phyloP scores from a whole-genome alignment of 768 basidiomycete genomes.

The Mycena kentingensis region DNA sequence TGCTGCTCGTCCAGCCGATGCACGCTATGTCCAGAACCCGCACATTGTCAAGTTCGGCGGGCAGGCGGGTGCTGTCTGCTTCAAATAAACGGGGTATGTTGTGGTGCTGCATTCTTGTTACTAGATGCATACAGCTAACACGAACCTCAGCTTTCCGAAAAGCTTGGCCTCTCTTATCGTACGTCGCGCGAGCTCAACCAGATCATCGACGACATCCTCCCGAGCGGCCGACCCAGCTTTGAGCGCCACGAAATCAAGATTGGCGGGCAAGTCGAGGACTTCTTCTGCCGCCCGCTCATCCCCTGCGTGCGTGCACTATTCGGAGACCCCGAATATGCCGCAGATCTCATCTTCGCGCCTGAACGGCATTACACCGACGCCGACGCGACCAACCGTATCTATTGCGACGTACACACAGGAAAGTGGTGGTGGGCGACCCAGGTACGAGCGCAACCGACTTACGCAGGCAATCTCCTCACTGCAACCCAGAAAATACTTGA shows the following conservation, averaged over 20 bases:
- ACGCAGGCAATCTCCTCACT: neutral
- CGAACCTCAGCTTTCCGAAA: constrained; percentile 30
- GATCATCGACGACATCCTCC: constrained; percentile 35
- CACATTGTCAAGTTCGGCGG: neutral
- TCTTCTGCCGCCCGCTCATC: constrained; percentile 33
- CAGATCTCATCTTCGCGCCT: constrained; percentile 29
- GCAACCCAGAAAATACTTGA: constrained; percentile 27
- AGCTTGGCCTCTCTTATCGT: constrained; percentile 35
- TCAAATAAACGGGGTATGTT: constrained; percentile 40
- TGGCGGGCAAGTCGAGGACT: constrained; percentile 27
- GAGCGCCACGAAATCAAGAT: constrained; percentile 26
- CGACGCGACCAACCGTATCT: constrained; percentile 22
- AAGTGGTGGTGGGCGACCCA: constrained; percentile 57
- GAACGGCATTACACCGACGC: constrained; percentile 36
- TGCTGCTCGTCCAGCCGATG: neutral
- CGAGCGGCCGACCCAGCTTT: constrained; percentile 28
- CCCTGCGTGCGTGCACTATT: constrained; percentile 34
- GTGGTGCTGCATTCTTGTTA: neutral
- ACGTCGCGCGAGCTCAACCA: constrained; percentile 34
- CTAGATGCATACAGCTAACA: neutral
- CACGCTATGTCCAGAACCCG: neutral
- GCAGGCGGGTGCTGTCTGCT: constrained; percentile 24
- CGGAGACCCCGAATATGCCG: constrained; percentile 33
- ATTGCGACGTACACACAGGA: constrained; percentile 47
- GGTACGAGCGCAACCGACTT: constrained; percentile 30